phyloP scores from a whole-genome alignment of 108 stramenopile species.

The Skeletonema tropicum region DNA sequence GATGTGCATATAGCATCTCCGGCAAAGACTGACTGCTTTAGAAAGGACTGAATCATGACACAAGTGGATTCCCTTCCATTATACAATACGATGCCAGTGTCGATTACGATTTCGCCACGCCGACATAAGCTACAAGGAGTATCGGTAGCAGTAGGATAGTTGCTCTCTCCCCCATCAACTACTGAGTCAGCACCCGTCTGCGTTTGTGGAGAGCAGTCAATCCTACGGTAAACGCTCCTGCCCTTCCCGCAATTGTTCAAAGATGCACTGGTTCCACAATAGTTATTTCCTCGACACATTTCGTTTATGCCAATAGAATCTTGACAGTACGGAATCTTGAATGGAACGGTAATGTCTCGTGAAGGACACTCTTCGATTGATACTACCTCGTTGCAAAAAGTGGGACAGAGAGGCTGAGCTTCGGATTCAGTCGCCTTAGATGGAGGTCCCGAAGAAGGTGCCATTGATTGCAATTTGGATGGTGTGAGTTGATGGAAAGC shows the following conservation, averaged over 20 bases:
- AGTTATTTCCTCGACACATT: background rate
- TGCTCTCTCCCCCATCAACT: too few species aligned
- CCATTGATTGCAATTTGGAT: background rate
- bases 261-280: background rate
- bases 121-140: background rate
- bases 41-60: background rate
- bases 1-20: background rate
- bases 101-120: background rate
- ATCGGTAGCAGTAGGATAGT: background rate
- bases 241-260: background rate
- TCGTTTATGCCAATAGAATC: background rate
- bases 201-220: background rate
- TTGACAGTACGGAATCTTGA: background rate
- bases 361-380: background rate
- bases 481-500: too few species aligned
- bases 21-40: background rate
- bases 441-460: background rate
- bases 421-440: background rate
- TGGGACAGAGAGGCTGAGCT: background rate
- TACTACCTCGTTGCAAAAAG: background rate
- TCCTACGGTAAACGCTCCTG: background rate
- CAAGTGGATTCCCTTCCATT: background rate
- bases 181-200: too few species aligned
- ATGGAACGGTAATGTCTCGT: background rate
- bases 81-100: background rate